Base-by-base conservation (phyloP, 1,284 basidiomycete genomes). In the Heterobasidion occidentale region DNA sequence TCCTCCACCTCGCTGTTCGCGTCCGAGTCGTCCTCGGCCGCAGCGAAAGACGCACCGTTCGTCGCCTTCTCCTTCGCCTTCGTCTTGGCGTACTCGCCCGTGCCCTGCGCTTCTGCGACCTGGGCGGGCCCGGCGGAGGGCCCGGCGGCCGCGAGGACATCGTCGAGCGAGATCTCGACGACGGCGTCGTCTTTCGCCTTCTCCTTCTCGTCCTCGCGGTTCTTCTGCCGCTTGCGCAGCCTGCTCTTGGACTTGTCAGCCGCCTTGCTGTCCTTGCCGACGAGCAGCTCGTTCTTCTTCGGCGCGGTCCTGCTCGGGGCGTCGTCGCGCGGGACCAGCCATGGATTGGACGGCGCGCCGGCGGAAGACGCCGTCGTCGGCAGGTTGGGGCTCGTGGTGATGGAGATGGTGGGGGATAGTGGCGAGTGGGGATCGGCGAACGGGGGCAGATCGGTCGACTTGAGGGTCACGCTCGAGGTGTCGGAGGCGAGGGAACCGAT, bases 141-240 rank as follows among this genome's bases (percentile, higher is more conserved):
- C 12, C 54, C 9, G 11, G 60, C 38, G 7, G 7, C 59, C 1
- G 71, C 71, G 51, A 90, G 69, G 14, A 82, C 74, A 34, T 78
- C 74, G 56, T 82, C 74, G 58, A 83, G 64, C 9, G 81, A 78
- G 57, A 97, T 89, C 61, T 94, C 92, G 17, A 96, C 81, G 4
- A 71, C 68, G 0, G 88, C 90, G 61, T 95, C 93, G 45, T 90
- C 87, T 58, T 73, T 74, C 1, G 77, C 79, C 58, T 77, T 80
- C 58, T 74, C 78, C 58, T 75, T 77, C 57, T 80, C 83, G 27
- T 80, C 83, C 7, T 72, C 75, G 9, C 71, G 69, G 63, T 85
- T 85, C 62, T 69, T 71, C 42, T 67, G 71, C 61, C 78, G 74
- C 69, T 92, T 94, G 64, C 85, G 60, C 42, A 94, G 74, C 63